Percentiles rank a stretch among this genome's conserved stretches.
Conservation (phyloP, 148 eudicot species). For the Cornus kousa region DNA sequence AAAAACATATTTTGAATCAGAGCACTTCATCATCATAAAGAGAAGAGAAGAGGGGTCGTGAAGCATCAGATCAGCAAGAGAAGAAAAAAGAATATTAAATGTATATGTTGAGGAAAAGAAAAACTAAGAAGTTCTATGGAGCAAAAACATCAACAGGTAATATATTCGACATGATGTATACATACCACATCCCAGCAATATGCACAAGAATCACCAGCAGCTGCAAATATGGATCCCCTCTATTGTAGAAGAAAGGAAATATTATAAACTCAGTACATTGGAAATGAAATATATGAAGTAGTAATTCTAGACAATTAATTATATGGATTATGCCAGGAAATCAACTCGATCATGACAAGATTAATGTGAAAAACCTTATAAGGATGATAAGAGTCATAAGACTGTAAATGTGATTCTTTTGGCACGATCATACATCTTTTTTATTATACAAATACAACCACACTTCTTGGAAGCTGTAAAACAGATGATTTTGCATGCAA, state of each 20-base stretch:
- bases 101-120: background rate
- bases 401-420: too few species aligned
- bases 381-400: too few species aligned
- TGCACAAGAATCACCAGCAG: constrained; percentile 94
- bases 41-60: background rate
- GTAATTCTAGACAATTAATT: background rate
- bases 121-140: background rate
- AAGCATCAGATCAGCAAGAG: background rate
- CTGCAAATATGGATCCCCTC: constrained; percentile 75
- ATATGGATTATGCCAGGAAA: constrained; percentile 4
- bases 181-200: constrained; percentile 99
- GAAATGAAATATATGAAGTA: background rate
- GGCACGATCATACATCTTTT: too few species aligned
- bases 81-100: background rate
- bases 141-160: background rate
- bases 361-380: too few species aligned
- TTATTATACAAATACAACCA: too few species aligned
- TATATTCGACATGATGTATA: constrained; percentile 20
- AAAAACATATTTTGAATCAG: background rate
- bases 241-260: constrained; percentile 20
- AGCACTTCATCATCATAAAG: background rate
- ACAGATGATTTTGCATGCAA: too few species aligned
- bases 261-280: background rate
- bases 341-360: background rate
- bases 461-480: too few species aligned